Conservation (phyloP, 345 rosid genomes). For the Gossypium arboreum region DNA sequence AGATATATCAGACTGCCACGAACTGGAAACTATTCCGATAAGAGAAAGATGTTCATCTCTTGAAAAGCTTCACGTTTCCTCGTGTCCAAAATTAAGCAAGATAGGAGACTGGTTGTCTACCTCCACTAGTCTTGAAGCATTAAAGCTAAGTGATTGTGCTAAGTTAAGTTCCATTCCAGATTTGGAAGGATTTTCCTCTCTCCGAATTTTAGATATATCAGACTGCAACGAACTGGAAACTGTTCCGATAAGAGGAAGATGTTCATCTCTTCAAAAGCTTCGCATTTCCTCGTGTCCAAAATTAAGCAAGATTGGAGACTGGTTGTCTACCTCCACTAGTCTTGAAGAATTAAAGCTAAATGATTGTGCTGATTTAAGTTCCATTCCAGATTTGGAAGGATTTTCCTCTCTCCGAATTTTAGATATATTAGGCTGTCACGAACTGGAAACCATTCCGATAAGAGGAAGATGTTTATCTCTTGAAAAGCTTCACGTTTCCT, state of each 20-base stretch:
- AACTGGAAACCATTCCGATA: neutral
- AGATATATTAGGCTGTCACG: fast-evolving
- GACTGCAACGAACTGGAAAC: neutral
- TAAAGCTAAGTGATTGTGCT: too few species aligned
- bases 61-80: too few species aligned
- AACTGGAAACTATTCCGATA: neutral
- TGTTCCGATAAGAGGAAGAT: neutral
- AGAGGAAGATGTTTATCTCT: neutral
- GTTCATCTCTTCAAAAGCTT: neutral
- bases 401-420: neutral
- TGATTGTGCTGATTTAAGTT: neutral
- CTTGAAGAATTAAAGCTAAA: neutral
- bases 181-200: too few species aligned
- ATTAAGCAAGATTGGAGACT: neutral
- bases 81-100: too few species aligned
- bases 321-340: neutral
- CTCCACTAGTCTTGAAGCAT: too few species aligned
- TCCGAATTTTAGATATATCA: too few species aligned
- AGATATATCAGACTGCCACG: neutral
- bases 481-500: neutral
- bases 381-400: neutral
- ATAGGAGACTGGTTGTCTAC: too few species aligned
- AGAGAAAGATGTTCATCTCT: neutral
- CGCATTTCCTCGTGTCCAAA: neutral
- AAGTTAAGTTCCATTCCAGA: too few species aligned